A percentile compares a stretch with the other conserved stretches of the same genome.
Conservation (phyloP, 2,329 filamentous ascomycete species). For the Colletotrichum australisinense region DNA sequence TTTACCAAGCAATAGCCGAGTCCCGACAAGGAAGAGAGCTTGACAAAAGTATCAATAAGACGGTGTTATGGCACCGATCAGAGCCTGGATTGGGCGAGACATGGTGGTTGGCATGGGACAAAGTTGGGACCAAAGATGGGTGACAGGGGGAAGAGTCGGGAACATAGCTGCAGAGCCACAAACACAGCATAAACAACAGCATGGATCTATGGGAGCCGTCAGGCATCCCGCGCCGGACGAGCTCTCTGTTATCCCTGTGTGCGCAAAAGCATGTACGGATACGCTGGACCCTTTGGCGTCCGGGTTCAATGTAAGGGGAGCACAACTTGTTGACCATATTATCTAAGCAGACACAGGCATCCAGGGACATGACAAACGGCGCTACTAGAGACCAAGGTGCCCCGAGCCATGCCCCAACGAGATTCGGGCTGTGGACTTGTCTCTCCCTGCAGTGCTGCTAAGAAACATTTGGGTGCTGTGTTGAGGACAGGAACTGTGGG, state of each 20-base stretch:
- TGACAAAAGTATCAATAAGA: background rate
- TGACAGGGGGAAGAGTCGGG: background rate
- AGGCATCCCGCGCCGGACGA: background rate
- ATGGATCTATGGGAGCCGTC: background rate
- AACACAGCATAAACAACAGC: too few relatives aligned
- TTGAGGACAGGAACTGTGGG: background rate
- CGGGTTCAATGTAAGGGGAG: background rate
- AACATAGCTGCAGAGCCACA: too few relatives aligned
- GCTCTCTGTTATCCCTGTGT: background rate
- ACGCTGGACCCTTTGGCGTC: background rate
- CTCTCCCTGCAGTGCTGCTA: background rate
- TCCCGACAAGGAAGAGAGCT: background rate
- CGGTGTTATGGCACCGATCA: background rate
- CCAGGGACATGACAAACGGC: background rate
- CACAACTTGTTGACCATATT: background rate
- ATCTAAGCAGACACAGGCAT: conserved; percentile 10
- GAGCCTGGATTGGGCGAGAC: background rate
- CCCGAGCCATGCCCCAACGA: conserved; percentile 18
- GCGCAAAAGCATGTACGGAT: too few relatives aligned
- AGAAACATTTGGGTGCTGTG: background rate
- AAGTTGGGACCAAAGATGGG: background rate
- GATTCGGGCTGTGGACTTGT: background rate
- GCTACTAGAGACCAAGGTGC: conserved; percentile 4
- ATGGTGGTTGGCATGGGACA: background rate
- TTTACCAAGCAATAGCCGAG: background rate